phyloP scores from a whole-genome alignment of 306 rosid species.

The Citrullus colocynthis region DNA sequence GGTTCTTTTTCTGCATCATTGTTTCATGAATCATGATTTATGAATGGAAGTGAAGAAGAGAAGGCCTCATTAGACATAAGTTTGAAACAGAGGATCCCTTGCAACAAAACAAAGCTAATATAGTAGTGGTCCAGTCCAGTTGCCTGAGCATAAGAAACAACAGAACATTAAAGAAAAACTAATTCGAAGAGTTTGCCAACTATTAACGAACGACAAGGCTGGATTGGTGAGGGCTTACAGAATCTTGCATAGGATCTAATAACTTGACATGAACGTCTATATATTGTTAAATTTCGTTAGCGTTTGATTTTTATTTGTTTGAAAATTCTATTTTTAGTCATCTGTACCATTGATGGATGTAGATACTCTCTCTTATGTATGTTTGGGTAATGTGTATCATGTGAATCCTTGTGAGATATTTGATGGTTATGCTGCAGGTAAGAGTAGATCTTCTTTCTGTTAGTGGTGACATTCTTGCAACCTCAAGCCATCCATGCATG shows the following conservation, averaged over 20 bases:
- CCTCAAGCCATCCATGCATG: slow-evolving; percentile 67
- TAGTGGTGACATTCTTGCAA: slow-evolving; percentile 52
- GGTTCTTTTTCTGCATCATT: neutral
- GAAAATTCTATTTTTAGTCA: neutral
- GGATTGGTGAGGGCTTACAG: neutral
- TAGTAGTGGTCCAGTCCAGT: neutral
- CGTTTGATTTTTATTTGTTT: neutral
- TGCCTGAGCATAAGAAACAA: neutral
- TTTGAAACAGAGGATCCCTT: neutral
- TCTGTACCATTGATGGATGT: neutral
- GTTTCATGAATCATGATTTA: neutral
- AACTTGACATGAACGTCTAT: neutral
- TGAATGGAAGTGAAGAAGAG: neutral
- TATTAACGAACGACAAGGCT: neutral
- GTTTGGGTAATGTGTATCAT: neutral
- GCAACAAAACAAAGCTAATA: neutral
- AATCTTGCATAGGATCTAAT: neutral
- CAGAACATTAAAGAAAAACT: neutral
- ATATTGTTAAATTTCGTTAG: neutral
- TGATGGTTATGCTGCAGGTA: slow-evolving; percentile 21
- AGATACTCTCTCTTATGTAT: neutral
- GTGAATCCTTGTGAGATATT: neutral
- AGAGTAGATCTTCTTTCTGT: slow-evolving; percentile 45
- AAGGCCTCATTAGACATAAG: neutral
- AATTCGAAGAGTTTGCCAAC: neutral